Evolutionary conservation across 768 basidiomycete species (phyloP).

Genomic region (Leccinum obscurum): DNA sequence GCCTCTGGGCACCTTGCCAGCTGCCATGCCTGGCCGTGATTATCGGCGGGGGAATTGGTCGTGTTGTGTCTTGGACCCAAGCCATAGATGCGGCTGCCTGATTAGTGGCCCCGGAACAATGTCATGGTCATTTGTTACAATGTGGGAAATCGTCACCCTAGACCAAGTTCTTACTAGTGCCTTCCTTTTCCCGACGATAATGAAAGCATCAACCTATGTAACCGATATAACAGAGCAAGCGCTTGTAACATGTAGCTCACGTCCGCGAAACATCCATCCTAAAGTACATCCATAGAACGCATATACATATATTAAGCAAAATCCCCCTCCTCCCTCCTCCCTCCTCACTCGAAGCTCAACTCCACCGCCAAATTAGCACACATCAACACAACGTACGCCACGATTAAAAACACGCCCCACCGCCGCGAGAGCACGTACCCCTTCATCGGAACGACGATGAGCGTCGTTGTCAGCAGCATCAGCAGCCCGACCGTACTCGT

Average conservation of each 20-base stretch:
- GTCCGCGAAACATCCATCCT: background rate
- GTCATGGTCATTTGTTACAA: too few relatives aligned
- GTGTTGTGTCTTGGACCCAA: too few relatives aligned
- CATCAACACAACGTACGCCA: slow-evolving; percentile 77
- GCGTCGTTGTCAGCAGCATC: slow-evolving; percentile 66
- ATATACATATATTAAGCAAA: background rate
- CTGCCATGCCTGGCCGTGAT: too few relatives aligned
- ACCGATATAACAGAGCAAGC: background rate
- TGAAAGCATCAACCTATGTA: too few relatives aligned
- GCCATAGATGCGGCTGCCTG: too few relatives aligned
- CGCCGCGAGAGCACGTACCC: slow-evolving; percentile 73
- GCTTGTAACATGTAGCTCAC: background rate
- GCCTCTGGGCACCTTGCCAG: too few relatives aligned
- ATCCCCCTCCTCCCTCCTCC: background rate
- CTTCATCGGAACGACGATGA: slow-evolving; percentile 84
- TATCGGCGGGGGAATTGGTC: too few relatives aligned
- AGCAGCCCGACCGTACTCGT: slow-evolving; percentile 86
- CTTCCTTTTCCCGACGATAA: too few relatives aligned
- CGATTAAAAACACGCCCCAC: slow-evolving; percentile 83
- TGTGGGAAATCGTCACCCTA: too few relatives aligned
- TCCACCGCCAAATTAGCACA: slow-evolving; percentile 78
- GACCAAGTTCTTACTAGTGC: too few relatives aligned
- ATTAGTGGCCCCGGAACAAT: too few relatives aligned
- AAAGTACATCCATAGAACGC: background rate
- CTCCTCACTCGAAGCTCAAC: slow-evolving; percentile 32